Conservation (phyloP, 2,329 filamentous ascomycete genomes). For the Coniella lustricola region DNA sequence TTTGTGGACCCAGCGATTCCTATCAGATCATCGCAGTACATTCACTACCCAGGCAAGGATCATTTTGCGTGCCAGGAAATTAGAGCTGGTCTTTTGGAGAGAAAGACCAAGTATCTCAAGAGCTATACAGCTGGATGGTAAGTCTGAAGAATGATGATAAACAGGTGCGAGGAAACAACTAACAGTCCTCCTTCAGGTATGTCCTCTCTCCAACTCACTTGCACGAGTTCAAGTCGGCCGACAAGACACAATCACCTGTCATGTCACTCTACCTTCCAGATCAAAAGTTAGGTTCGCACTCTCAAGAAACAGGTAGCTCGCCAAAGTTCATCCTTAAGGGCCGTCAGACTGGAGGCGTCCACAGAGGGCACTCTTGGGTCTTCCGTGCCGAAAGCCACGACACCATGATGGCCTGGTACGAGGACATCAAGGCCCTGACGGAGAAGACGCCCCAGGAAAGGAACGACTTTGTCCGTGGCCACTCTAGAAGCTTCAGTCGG, state of each 20-base stretch:
- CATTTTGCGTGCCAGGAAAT: slow-evolving; percentile 79
- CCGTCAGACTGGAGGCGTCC: slow-evolving; percentile 85
- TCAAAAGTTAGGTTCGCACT: slow-evolving; percentile 91
- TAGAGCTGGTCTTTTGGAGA: slow-evolving; percentile 82
- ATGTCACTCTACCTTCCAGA: slow-evolving; percentile 96
- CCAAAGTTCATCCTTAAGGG: slow-evolving; percentile 99
- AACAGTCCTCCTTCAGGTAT: slow-evolving; percentile 54
- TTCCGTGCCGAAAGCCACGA: slow-evolving; percentile 71
- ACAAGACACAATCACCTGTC: slow-evolving; percentile 82
- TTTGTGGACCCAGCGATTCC: slow-evolving; percentile 82
- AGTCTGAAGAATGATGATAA: slow-evolving; percentile 24
- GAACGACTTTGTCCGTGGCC: slow-evolving; percentile 76
- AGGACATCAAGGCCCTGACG: slow-evolving; percentile 83
- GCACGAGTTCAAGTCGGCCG: slow-evolving; percentile 98
- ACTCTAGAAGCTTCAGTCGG: slow-evolving; percentile 71
- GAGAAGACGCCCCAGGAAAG: slow-evolving; percentile 85
- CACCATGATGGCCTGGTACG: slow-evolving; percentile 95
- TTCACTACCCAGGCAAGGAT: slow-evolving; percentile 85
- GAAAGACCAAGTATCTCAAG: slow-evolving; percentile 98
- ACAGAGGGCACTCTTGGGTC: slow-evolving; percentile 70
- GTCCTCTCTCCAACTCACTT: slow-evolving; percentile 93
- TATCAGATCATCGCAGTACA: slow-evolving; percentile 69
- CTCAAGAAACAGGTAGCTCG: slow-evolving; percentile 71
- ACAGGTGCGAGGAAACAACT: neutral
- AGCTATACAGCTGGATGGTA: slow-evolving; percentile 95